phyloP scores from a whole-genome alignment of 192 early-diverging fungal species.

The Spinellus fusiger region DNA sequence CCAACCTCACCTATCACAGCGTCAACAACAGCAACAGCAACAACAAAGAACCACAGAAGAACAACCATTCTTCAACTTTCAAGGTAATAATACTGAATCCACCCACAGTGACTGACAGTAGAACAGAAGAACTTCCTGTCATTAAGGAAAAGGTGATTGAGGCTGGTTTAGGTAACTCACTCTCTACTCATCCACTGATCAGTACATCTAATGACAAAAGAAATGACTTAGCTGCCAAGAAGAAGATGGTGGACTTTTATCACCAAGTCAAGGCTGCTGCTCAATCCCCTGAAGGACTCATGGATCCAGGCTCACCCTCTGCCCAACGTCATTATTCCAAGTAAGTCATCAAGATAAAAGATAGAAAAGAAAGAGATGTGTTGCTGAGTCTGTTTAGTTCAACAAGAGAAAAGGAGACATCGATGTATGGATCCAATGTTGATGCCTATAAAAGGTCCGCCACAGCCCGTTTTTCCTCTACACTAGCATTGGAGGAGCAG shows the following conservation, averaged over 20 bases:
- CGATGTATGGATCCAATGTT: no score
- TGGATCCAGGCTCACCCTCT: no score
- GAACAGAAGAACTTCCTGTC: conserved; percentile 45
- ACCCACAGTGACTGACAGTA: not conserved
- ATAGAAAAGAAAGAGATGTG: not conserved
- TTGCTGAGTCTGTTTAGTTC: no score
- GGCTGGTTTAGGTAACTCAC: conserved; percentile 41
- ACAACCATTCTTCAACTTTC: conserved; percentile 9
- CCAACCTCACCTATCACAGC: not conserved
- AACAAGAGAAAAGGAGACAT: no score
- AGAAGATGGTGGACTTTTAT: conserved; percentile 47
- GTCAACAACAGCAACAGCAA: not conserved
- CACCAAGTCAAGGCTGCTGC: conserved; percentile 33
- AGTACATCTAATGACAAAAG: not conserved
- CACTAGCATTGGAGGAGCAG: conserved; percentile 33
- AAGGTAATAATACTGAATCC: not conserved
- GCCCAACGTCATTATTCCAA: no score
- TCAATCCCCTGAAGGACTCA: not conserved
- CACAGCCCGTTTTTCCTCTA: not conserved
- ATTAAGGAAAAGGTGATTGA: conserved; percentile 50
- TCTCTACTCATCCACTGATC: not conserved
- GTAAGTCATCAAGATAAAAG: not conserved
- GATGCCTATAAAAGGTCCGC: no score
- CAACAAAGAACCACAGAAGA: not conserved
- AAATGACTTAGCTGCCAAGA: conserved; percentile 41